A percentile compares a stretch with the other conserved stretches of the same genome.
These are phyloP conservation scores for Xylaria sp. DNA, from an alignment of 2,329 filamentous ascomycete genomes.

Conservation along the genomic window DNA sequence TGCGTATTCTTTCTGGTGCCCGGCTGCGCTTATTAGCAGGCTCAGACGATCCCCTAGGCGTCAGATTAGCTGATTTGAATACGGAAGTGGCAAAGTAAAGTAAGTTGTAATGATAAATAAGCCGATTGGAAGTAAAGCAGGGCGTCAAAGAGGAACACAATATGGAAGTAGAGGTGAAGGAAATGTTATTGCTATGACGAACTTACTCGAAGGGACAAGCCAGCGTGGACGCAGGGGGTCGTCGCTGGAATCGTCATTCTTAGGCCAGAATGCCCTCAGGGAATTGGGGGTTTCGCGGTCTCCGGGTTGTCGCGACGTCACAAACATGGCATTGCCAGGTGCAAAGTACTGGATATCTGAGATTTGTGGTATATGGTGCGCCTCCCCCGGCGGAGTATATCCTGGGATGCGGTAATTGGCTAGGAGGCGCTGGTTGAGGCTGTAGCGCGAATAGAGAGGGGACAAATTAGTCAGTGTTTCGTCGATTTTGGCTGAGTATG, in stretches of 20 bases:
- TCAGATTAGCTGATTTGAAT: conserved; percentile 10
- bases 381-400: neutral
- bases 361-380: conserved; percentile 41
- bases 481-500: neutral
- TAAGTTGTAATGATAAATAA: neutral
- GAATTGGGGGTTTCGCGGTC: fast-evolving
- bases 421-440: conserved; percentile 42
- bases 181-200: neutral
- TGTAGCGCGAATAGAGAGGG: conserved; percentile 10
- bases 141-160: neutral
- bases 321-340: conserved; percentile 48
- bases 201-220: conserved; percentile 20
- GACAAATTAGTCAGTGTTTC: neutral
- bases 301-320: conserved; percentile 10
- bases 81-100: neutral
- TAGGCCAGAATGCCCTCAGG: neutral
- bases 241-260: neutral
- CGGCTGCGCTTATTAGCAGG: conserved; percentile 22
- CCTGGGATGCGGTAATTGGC: conserved; percentile 34
- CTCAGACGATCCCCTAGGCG: neutral
- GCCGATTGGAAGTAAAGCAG: neutral
- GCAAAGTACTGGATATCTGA: conserved; percentile 62
- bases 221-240: conserved; percentile 23
- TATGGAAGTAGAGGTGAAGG: neutral
- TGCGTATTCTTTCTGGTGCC: conserved; percentile 47